Evolutionary conservation across 805 yeast species (phyloP).

Genomic region (Cyberlindnera suaveolens): DNA sequence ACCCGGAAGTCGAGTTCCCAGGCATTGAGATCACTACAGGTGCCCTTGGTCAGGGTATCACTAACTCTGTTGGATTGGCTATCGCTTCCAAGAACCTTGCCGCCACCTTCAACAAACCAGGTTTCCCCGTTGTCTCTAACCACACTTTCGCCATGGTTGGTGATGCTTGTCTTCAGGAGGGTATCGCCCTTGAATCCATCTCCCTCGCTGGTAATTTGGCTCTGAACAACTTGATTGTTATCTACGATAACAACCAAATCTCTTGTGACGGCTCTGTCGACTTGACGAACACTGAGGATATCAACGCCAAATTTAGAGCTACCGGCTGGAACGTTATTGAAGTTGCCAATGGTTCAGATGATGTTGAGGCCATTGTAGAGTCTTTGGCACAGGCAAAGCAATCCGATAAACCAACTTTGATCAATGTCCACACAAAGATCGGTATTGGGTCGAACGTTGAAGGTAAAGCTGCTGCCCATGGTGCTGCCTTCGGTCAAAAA

Average conservation of each 20-base stretch:
- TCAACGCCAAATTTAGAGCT: slow-evolving; percentile 71
- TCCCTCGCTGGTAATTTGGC: slow-evolving; percentile 94
- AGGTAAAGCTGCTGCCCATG: slow-evolving; percentile 92
- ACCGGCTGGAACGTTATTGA: slow-evolving; percentile 88
- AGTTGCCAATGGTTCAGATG: slow-evolving; percentile 75
- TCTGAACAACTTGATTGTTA: slow-evolving; percentile 86
- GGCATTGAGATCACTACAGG: slow-evolving; percentile 98
- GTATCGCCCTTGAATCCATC: slow-evolving; percentile 88
- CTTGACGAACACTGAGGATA: slow-evolving; percentile 91
- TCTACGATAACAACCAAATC: slow-evolving; percentile 95
- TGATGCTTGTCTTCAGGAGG: slow-evolving; percentile 98
- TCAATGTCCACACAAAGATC: slow-evolving; percentile 82
- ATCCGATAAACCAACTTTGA: slow-evolving; percentile 82
- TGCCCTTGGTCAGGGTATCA: slow-evolving; percentile 96
- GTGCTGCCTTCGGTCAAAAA: slow-evolving; percentile 90
- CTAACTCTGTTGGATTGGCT: slow-evolving; percentile 94
- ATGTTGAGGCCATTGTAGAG: slow-evolving; percentile 57
- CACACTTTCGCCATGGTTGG: slow-evolving; percentile 80
- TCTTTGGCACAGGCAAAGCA: slow-evolving; percentile 81
- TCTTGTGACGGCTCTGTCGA: slow-evolving; percentile 91
- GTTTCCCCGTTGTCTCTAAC: slow-evolving; percentile 61
- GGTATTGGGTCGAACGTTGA: slow-evolving; percentile 83
- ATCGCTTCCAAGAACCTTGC: slow-evolving; percentile 88
- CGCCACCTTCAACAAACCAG: slow-evolving; percentile 90
- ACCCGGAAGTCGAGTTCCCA: slow-evolving; percentile 86